These are phyloP conservation scores for Fraxinus pennsylvanica DNA, from an alignment of 257 asterid species.

Conservation along the genomic window DNA sequence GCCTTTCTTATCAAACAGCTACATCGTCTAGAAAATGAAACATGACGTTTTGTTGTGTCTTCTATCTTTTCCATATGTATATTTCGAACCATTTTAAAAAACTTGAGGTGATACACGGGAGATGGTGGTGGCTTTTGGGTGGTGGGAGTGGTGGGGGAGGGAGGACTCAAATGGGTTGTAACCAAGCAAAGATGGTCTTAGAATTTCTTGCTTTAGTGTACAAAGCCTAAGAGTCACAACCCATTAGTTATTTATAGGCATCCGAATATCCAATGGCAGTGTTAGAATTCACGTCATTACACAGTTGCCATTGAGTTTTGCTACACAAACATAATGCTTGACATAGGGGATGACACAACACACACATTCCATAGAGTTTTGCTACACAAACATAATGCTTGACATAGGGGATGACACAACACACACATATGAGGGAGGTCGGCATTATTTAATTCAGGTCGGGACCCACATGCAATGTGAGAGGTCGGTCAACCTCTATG, in stretches of 20 bases:
- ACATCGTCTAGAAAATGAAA: slow-evolving; percentile 62
- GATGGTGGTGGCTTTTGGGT: too few relatives aligned
- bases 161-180: background rate
- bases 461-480: too few relatives aligned
- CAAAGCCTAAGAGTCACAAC: background rate
- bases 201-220: background rate
- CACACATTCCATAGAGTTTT: too few relatives aligned
- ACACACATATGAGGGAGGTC: too few relatives aligned
- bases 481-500: too few relatives aligned
- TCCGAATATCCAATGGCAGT: slow-evolving; percentile 14
- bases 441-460: too few relatives aligned
- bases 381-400: too few relatives aligned
- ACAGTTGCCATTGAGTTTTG: too few relatives aligned
- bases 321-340: too few relatives aligned
- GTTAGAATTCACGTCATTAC: background rate
- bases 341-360: too few relatives aligned
- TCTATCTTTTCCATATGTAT: slow-evolving; percentile 57
- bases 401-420: too few relatives aligned
- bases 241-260: slow-evolving; percentile 28
- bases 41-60: slow-evolving; percentile 50
- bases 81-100: slow-evolving; percentile 49
- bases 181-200: background rate
- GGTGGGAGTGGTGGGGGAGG: background rate
- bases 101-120: too few relatives aligned
- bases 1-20: slow-evolving; percentile 56